Evolutionary conservation across 2,329 filamentous ascomycete species (phyloP).

Genomic region (Fusarium illudens): DNA sequence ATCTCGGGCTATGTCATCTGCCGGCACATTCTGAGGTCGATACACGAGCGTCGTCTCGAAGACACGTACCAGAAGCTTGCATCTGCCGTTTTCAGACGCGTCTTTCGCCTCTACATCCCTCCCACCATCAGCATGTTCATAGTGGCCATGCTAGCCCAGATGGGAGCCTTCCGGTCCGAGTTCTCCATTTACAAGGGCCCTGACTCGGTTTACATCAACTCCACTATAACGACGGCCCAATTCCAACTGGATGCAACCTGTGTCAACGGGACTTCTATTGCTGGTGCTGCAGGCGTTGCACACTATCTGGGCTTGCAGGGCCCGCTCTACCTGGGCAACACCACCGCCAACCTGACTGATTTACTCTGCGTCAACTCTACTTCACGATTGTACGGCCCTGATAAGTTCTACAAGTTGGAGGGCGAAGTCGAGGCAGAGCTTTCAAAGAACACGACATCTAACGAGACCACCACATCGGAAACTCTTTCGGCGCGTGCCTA

Average conservation of each 20-base stretch:
- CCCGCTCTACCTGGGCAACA: conserved; percentile 43
- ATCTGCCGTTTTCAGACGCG: conserved; percentile 49
- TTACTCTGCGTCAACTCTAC: conserved; percentile 48
- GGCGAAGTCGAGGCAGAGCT: conserved; percentile 25
- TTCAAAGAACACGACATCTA: conserved; percentile 17
- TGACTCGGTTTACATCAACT: conserved; percentile 52
- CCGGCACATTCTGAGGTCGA: conserved; percentile 49
- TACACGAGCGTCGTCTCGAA: conserved; percentile 48
- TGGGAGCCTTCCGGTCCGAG: conserved; percentile 49
- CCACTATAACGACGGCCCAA: conserved; percentile 43
- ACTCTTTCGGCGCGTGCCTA: conserved; percentile 6
- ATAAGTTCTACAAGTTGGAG: conserved; percentile 42
- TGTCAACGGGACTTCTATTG: conserved; percentile 42
- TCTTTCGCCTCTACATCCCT: conserved; percentile 52
- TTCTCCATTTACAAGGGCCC: conserved; percentile 48
- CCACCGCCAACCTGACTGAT: conserved; percentile 43
- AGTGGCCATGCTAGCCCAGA: conserved; percentile 50
- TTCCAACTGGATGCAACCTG: conserved; percentile 34
- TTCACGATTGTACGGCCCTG: conserved; percentile 41
- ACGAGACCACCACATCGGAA: not conserved
- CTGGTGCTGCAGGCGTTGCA: conserved; percentile 43
- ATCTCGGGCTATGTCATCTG: conserved; percentile 55
- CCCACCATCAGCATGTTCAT: conserved; percentile 53
- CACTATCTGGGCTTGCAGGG: conserved; percentile 43
- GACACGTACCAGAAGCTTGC: conserved; percentile 49